Evolutionary conservation across 345 rosid genomes (phyloP), one percentile per base, ranked within the genome.

Genomic region (Geranium rotundifolium): DNA sequence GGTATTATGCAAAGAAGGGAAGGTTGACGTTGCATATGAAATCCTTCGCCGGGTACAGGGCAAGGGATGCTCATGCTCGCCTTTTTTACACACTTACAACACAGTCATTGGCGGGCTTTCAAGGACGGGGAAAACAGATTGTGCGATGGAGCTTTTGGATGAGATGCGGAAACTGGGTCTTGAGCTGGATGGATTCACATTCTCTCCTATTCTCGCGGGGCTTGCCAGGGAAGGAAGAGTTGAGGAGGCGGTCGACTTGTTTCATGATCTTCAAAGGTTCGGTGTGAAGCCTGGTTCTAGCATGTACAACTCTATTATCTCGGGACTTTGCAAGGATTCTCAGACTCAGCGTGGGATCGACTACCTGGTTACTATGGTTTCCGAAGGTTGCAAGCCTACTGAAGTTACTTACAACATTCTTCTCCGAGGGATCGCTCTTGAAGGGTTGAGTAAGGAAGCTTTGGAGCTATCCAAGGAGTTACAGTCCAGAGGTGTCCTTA

Each of bases 21-120:
- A 89, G 72, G 92, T 91, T 55, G 93, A 87, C 59, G 80, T 73
- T 63, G 98, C 98, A 4, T 85, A 89, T 62, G 96, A 89, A 82
- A 63, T 92, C 61, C 87, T 91, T 54, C 79, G 82, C 79, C 96
- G 87, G 74, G 80, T 89, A 39, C 78, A 80, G 61, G 76, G 77
- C 72, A 86, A 85, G 49, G 87, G 89, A 17, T 91, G 96, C 74
- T 85, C 89, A 0, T 23, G 27, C 27, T 23, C 27, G 27, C 96
- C 96, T 31, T 91, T 82, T 31, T 67, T 84, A 63, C 79, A 84
- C 62, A 89, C 95, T 54, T 92, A 92, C 68, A 92, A 89, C 66
- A 87, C 96, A 0, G 90, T 92, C 58, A 89, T 92, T 57, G 90
- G 82, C 29, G 93, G 98, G 63, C 84, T 92, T 56, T 77, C 92